A percentile compares a stretch with the other conserved stretches of the same genome.
These are phyloP conservation scores for Malassezia equina DNA, from an alignment of 1,284 basidiomycete species.

Conservation along the genomic window DNA sequence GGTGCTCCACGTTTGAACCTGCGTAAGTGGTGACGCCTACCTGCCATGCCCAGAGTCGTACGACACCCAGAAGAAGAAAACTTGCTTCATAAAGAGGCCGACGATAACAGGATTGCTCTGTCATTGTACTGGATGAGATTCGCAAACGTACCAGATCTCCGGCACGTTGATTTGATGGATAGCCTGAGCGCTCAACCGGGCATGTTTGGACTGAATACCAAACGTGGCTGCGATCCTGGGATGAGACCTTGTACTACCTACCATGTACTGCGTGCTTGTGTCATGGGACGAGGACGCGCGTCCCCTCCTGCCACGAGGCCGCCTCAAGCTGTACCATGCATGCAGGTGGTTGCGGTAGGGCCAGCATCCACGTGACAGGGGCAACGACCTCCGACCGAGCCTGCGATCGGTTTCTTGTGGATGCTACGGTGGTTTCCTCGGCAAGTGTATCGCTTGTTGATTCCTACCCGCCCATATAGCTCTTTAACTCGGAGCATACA, in stretches of 20 bases:
- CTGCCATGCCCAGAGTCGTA: slow-evolving; percentile 1
- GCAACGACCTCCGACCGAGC: neutral
- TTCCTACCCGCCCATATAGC: neutral
- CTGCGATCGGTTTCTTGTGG: neutral
- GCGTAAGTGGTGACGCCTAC: neutral
- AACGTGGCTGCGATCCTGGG: slow-evolving; percentile 10
- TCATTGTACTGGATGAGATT: neutral
- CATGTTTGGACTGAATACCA: slow-evolving; percentile 3
- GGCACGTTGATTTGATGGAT: neutral
- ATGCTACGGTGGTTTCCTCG: neutral
- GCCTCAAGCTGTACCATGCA: neutral
- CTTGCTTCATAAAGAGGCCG: slow-evolving; percentile 1
- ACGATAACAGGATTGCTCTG: neutral
- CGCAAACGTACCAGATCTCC: slow-evolving; percentile 7
- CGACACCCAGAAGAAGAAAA: slow-evolving; percentile 3
- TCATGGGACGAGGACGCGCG: neutral
- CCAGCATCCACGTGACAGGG: neutral
- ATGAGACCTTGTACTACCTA: neutral
- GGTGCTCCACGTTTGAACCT: neutral
- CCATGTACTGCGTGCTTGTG: slow-evolving; percentile 7
- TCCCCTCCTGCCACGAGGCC: neutral
- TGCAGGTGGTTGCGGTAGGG: neutral
- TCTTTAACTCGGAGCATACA: neutral
- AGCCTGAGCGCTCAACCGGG: neutral
- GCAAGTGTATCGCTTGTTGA: neutral